These are phyloP conservation scores for Candolleomyces aberdarensis DNA, from an alignment of 768 basidiomycete genomes.

Conservation along the genomic window DNA sequence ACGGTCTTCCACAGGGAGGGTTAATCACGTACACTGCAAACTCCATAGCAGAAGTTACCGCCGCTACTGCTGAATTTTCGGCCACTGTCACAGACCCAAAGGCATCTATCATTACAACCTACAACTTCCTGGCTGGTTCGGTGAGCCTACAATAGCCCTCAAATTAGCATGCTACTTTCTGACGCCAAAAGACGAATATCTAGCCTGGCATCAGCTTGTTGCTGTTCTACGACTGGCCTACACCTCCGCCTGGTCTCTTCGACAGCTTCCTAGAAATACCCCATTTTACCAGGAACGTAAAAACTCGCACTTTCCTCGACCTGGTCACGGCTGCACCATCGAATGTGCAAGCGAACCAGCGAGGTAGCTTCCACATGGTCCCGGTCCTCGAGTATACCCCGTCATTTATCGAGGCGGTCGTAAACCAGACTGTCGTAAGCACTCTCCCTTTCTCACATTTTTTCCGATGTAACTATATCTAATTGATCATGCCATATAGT, in stretches of 20 bases:
- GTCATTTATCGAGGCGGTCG: conserved; percentile 34
- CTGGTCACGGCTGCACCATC: conserved; percentile 35
- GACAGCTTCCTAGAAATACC: conserved; percentile 49
- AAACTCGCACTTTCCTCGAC: conserved; percentile 37
- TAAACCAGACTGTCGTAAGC: conserved; percentile 39
- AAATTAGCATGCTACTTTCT: neutral
- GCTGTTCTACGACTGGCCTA: conserved; percentile 62
- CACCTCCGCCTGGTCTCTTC: conserved; percentile 45
- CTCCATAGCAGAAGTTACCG: conserved; percentile 21
- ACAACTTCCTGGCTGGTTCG: conserved; percentile 31
- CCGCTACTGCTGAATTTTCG: conserved; percentile 39
- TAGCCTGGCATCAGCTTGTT: conserved; percentile 23
- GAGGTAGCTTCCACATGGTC: conserved; percentile 40
- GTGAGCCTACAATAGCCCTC: conserved; percentile 21
- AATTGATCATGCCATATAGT: conserved; percentile 24
- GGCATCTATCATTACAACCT: conserved; percentile 46
- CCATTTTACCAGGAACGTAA: conserved; percentile 31
- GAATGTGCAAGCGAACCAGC: conserved; percentile 1
- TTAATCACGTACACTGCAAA: conserved; percentile 30
- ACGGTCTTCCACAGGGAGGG: conserved; percentile 40
- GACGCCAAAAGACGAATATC: neutral
- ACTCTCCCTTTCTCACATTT: neutral
- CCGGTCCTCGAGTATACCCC: conserved; percentile 34
- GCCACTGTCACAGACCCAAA: conserved; percentile 47
- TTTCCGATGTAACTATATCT: neutral